phyloP scores from a whole-genome alignment of 306 rosid species.

The Sicyos edulis region DNA sequence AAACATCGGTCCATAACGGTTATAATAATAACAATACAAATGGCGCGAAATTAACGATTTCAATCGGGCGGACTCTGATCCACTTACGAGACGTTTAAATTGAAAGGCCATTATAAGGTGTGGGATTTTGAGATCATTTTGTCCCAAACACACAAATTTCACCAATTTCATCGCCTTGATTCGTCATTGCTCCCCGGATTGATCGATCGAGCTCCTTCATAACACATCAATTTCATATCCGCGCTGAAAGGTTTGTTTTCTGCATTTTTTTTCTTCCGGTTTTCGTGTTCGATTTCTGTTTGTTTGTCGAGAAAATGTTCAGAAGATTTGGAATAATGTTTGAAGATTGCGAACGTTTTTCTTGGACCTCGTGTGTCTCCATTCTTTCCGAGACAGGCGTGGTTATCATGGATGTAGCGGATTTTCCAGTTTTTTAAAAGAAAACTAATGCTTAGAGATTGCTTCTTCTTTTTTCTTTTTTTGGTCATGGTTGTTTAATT shows the following conservation, averaged over 20 bases:
- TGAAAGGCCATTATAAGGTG: not conserved
- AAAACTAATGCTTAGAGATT: too few species aligned
- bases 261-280: not conserved
- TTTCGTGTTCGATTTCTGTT: too few species aligned
- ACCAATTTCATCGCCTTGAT: not conserved
- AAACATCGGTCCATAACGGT: not conserved
- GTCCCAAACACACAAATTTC: not conserved
- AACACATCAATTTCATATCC: constrained; percentile 3
- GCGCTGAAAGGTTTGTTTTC: constrained; percentile 16
- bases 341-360: too few species aligned
- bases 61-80: constrained; percentile 7
- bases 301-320: too few species aligned
- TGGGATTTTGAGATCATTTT: not conserved
- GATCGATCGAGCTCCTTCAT: constrained; percentile 16
- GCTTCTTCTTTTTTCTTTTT: too few species aligned
- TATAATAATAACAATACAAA: not conserved
- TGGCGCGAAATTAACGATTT: constrained; percentile 11
- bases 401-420: too few species aligned
- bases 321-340: too few species aligned
- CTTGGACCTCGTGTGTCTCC: too few species aligned
- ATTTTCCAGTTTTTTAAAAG: too few species aligned
- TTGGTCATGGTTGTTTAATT: too few species aligned
- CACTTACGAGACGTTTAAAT: not conserved
- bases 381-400: too few species aligned
- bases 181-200: constrained; percentile 7